Base-by-base conservation (phyloP, 805 yeast species). In the Starmerella bacillaris region DNA sequence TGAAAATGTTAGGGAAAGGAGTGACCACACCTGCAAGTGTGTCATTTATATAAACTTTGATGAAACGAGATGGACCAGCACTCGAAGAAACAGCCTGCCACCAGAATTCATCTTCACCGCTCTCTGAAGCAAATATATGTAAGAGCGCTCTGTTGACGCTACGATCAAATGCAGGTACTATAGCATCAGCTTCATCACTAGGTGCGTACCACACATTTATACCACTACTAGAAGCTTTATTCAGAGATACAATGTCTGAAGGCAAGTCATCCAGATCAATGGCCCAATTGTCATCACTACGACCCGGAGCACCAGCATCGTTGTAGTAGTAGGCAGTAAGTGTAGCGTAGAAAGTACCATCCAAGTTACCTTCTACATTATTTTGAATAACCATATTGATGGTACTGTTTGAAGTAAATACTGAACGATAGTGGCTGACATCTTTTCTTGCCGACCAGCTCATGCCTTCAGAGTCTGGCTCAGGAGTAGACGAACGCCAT, bases 401-500 rank as follows among this genome's bases (percentile, higher is more conserved):
- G 5, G 35, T 35, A 14, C 36, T 37, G n/a, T 15, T 7, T 11
- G 34, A 32, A 24, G 55, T 46, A 51, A 80, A 77, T 21, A 79
- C 51, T 0, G 58, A 41, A 3, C 63, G 48, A 50, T 72, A 80
- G 17, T 59, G 54, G 3, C 83, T 64, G 1, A 79, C 66, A 50
- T 82, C 93, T 50, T 78, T 82, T 21, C 63, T 56, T 29, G 65
- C 57, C 14, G 77, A 67, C 47, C 61, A 67, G 7, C 68, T 64
- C 2, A 56, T 45, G 15, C 53, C 52, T 57, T 65, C 48, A 49
- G 74, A 53, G 41, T 67, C 70, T 1, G 93, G 93, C 54, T 80
- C 93, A 12, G 78, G 72, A 2, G 93, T 82, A 2, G 86, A 74
- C 1, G 80, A 72, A 54, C 93, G 67, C 92, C 93, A 80, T 27